phyloP scores from a whole-genome alignment of 2,329 filamentous ascomycete species.

The Penicillium sp. region DNA sequence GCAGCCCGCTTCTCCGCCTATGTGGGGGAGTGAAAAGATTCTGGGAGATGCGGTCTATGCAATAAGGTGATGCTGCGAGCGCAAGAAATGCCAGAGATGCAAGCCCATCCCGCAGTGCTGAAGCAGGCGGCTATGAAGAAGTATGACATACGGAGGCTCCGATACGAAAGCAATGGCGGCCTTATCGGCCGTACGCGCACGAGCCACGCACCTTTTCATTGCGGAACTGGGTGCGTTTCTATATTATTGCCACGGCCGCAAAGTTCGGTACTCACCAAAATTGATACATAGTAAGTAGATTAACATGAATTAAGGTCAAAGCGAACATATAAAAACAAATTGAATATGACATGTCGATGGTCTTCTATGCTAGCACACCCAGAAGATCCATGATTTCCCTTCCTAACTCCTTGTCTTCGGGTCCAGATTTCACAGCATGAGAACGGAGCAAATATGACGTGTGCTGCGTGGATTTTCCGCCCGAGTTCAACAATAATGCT shows the following conservation, averaged over 20 bases:
- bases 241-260: constrained; percentile 11
- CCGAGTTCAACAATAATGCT: constrained; percentile 15
- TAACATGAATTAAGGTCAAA: not conserved
- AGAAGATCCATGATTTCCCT: too few relatives aligned
- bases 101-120: constrained; percentile 18
- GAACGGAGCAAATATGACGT: not conserved
- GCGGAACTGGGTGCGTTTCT: not conserved
- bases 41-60: constrained; percentile 5
- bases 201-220: constrained; percentile 11
- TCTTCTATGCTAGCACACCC: too few relatives aligned
- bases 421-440: too few relatives aligned
- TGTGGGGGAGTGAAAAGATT: constrained; percentile 5
- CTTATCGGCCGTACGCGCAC: constrained; percentile 21
- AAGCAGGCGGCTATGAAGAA: constrained; percentile 14
- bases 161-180: constrained; percentile 17
- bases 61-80: constrained; percentile 7
- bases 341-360: too few relatives aligned
- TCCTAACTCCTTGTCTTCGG: too few relatives aligned
- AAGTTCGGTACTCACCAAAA: not conserved
- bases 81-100: constrained; percentile 12
- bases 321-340: too few relatives aligned
- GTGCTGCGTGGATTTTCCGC: not conserved
- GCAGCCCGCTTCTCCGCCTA: constrained; percentile 13
- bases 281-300: not conserved
- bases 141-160: constrained; percentile 24